A percentile compares a stretch with the other conserved stretches of the same genome.
Conservation (phyloP, 2,329 filamentous ascomycete genomes). For the Capronia coronata region DNA sequence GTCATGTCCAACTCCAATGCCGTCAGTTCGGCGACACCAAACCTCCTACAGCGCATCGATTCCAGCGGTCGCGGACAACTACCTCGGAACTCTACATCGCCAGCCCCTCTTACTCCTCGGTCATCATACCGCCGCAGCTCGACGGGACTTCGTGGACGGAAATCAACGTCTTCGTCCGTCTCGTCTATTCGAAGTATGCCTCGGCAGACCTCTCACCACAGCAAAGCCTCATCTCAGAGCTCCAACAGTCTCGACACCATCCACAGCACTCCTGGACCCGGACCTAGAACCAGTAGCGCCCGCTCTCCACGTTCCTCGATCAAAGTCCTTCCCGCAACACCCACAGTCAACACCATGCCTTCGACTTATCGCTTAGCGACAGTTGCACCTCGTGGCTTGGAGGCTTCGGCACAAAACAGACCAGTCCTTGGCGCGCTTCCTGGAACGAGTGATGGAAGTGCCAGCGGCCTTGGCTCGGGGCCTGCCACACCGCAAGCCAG, state of each 20-base stretch:
- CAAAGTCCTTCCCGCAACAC: slow-evolving; percentile 90
- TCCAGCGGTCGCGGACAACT: slow-evolving; percentile 9
- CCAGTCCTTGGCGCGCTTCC: slow-evolving; percentile 16
- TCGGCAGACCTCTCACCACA: slow-evolving; percentile 72
- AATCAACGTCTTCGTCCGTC: slow-evolving; percentile 92
- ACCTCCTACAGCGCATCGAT: slow-evolving; percentile 22
- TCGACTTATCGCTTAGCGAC: slow-evolving; percentile 79
- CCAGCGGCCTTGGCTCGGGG: neutral
- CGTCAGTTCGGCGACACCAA: slow-evolving; percentile 15
- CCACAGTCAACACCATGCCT: slow-evolving; percentile 68
- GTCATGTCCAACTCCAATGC: slow-evolving; percentile 17
- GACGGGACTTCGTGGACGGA: slow-evolving; percentile 75
- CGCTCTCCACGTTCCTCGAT: slow-evolving; percentile 83
- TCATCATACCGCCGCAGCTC: slow-evolving; percentile 79
- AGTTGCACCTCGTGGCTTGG: slow-evolving; percentile 32
- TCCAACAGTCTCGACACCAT: slow-evolving; percentile 68
- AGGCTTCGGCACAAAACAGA: slow-evolving; percentile 6
- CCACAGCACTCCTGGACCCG: slow-evolving; percentile 56
- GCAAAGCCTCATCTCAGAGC: slow-evolving; percentile 88
- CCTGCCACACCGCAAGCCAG: slow-evolving; percentile 13
- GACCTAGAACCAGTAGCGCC: slow-evolving; percentile 51
- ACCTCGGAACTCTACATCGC: slow-evolving; percentile 70
- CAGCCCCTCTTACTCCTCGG: slow-evolving; percentile 79
- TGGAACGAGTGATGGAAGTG: slow-evolving; percentile 10
- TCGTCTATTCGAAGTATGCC: slow-evolving; percentile 90